Conservation (phyloP, 75 land plant species). For the Cryptomeria japonica region DNA sequence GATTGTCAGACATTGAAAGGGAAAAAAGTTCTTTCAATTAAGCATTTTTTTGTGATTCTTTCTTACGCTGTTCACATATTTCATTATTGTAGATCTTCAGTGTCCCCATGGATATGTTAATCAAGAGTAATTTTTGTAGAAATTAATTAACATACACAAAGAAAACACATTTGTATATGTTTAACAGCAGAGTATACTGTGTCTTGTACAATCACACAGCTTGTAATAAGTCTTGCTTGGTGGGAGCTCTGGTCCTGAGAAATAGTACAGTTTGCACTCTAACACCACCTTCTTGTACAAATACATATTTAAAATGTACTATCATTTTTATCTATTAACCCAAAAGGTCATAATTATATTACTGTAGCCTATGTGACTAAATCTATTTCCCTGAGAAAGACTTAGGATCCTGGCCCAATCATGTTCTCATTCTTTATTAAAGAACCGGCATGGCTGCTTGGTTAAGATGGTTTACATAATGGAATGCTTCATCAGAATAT, state of each 20-base stretch:
- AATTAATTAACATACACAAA: background rate
- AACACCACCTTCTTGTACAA: background rate
- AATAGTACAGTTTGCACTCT: too few species aligned
- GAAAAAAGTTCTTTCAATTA: background rate
- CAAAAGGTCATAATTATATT: too few species aligned
- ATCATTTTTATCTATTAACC: too few species aligned
- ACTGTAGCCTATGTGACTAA: too few species aligned
- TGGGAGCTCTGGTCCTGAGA: background rate
- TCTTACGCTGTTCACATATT: background rate
- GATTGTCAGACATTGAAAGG: background rate
- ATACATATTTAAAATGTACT: background rate
- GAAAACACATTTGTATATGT: background rate
- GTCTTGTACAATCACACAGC: too few species aligned
- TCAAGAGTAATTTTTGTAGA: background rate
- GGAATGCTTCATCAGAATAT: background rate
- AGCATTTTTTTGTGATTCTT: background rate
- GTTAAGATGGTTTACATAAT: background rate
- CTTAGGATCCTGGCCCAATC: too few species aligned
- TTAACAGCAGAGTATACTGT: background rate
- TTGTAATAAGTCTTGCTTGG: background rate
- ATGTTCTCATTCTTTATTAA: too few species aligned
- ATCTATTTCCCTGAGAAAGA: too few species aligned
- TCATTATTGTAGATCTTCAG: background rate
- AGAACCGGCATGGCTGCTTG: background rate
- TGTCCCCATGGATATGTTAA: background rate